Evolutionary conservation across 1,139 yeast genomes (phyloP), one percentile per base, ranked within the genome.

Genomic region (Yamadazyma buinensis): DNA sequence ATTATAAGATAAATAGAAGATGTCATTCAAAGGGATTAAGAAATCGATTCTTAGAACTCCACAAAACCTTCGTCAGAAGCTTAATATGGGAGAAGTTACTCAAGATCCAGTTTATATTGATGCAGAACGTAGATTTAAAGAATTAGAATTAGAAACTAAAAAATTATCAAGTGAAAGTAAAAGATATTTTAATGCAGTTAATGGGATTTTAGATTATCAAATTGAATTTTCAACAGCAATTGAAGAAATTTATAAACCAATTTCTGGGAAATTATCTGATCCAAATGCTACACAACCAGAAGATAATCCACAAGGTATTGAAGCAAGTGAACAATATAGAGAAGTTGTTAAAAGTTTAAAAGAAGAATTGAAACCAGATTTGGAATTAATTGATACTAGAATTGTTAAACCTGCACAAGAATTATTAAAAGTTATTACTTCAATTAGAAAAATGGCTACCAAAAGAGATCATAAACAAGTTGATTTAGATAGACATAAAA

Each of bases 191-290:
- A 72, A 75, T 28, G 95, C 98, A 0, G 95, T 92, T 40, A 87
- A 86, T 52, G 95, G 94, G 26, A 88, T 92, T 95, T 68, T 92
- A 49, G 83, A 79, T 44, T 94, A 84, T 58, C 98, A 92, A 59
- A 84, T 90, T 47, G 97, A 90, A 40, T 92, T 90, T 57, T 83
- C 95, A 25, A 82, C 82, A 52, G 95, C 95, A 2, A 87, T 94
- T 61, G 97, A 88, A 58, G 97, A 90, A 55, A 85, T 92, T 38
- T 92, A 88, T 67, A 87, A 90, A 62, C 99, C 99, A 3, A 92
- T 92, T 44, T 80, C 92, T 39, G 98, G 98, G 23, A 77, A 90
- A 41, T 67, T 85, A 59, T 80, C 94, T 11, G 97, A 92, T 54
- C 97, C 97, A 7, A 83, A 80, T 52, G 76, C 95, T 6, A 57